Base-by-base conservation (phyloP, 2,329 filamentous ascomycete species). In the Aurifilum marmelostoma region DNA sequence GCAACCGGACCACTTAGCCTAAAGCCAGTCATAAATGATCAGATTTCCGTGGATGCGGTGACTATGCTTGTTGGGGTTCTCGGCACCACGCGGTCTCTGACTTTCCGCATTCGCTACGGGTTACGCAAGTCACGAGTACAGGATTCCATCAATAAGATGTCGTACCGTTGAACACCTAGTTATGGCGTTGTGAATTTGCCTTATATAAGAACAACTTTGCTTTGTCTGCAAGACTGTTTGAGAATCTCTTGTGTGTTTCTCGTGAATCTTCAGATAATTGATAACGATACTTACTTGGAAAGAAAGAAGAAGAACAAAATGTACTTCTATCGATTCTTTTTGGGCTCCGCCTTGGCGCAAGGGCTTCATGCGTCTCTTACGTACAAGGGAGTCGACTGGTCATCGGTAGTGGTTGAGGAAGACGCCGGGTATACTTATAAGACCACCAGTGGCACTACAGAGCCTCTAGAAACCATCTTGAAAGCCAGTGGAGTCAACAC, bases 391-490 rank as follows among this genome's bases (percentile, higher is more conserved):
- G 68, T 67, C 7, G 68, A 70, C 32, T 70, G 68, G 68, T 92
- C 89, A 0, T 93, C 91, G 0, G 83, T 90, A 0, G 76, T 85
- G 0, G 78, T 92, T 5, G 87, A 91, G 73, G 91, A 92, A 75
- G 80, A 82, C 2, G 82, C 85, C 0, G 89, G 89, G 1, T 84
- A 87, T 71, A 79, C 80, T 0, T 93, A 91, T 81, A 89, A 88
- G 72, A 86, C 84, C 63, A 76, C 81, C 0, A 80, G 82, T 27
- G 89, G 89, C 43, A 78, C 79, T 1, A 78, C 79, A 0, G 80
- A 88, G 69, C 78, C 87, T 0, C 81, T 93, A 1, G 91, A 93
- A 74, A 82, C 80, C 1, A 92, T 92, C 65, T 79, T 92, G 7
- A 84, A 82, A 6, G 80, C 80, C 16, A 86, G 83, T 37, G 91